Base-by-base conservation (phyloP, 176 grass and related monocot genomes). In the Elaeis guineensis region DNA sequence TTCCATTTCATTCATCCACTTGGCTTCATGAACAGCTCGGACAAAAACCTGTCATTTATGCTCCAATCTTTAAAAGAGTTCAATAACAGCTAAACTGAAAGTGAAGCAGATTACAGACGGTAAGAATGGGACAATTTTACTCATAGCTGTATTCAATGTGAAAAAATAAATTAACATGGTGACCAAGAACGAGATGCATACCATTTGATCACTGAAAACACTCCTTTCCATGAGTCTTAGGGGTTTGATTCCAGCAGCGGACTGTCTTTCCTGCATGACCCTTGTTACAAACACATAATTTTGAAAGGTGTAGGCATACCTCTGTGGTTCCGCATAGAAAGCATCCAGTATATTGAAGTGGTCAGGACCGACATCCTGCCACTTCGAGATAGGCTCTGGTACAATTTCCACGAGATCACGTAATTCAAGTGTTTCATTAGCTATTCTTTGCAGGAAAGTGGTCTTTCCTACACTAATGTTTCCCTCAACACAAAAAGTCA, bases 1-100 rank as follows among this genome's bases (percentile, higher is more conserved):
- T 68, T 98, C 94, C 94, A 93, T 93, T 65, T 89, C 87, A 83
- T 83, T 92, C 94, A 98, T 98, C 94, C 94, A 98, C 5, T 98
- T 98, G 54, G 94, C 94, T 77, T 98, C 87, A 4, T 98, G 77
- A 55, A 98, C 94, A 58, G 94, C 88, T 54, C 94, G 85, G 5
- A 98, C 94, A 71, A 98, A 98, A 49, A 89, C 88, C 94, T 98
- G 58, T 12, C 35, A 44, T 12, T 44, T 44, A 44, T 44, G 35
- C 9, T 44, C 0, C 35, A 44, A 44, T 44, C 35, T 44, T 44
- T 44, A 12, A 44, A 23, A 44, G 35, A 12, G 35, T 44, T 44
- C 2, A 44, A 44, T 12, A 44, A 1, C 35, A 44, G 11, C 8
- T 44, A 44, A 44, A 44, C 35, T 14, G 35, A 44, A 44, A 44